phyloP scores from a whole-genome alignment of 257 asterid species.

The Primulina eburnea region DNA sequence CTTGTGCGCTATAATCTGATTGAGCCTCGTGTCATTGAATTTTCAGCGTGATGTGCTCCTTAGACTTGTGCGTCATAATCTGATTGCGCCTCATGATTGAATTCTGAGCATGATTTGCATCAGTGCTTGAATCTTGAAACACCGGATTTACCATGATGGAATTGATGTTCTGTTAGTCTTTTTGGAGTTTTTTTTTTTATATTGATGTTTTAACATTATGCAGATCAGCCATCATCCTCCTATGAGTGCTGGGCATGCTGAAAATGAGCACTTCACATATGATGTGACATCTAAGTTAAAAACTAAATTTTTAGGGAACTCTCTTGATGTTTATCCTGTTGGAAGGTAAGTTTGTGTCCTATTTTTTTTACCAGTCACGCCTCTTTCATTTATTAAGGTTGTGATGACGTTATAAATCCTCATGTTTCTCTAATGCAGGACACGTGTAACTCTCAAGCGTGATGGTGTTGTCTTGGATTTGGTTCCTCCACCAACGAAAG shows the following conservation, averaged over 20 bases:
- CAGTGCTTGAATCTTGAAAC: not conserved
- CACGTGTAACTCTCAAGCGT: conserved; percentile 78
- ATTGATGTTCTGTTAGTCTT: conserved; percentile 1
- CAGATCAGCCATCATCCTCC: conserved; percentile 94
- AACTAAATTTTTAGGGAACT: conserved; percentile 89
- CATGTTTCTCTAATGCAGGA: conserved; percentile 46
- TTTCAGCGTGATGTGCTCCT: conserved; percentile 4
- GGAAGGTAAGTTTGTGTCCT: conserved; percentile 64
- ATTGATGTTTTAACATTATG: conserved; percentile 6
- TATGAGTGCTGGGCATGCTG: conserved; percentile 97
- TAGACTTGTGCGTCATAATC: conserved; percentile 11
- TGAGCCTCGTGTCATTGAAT: conserved; percentile 14
- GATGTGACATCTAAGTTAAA: conserved; percentile 90
- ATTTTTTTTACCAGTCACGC: conserved; percentile 9
- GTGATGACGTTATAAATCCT: conserved; percentile 11
- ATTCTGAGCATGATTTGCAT: conserved; percentile 1
- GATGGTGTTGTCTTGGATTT: conserved; percentile 78
- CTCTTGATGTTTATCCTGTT: conserved; percentile 90
- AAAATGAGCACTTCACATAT: conserved; percentile 82
- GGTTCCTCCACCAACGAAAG: conserved; percentile 98
- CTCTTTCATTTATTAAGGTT: not conserved
- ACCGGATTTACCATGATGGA: conserved; percentile 12
- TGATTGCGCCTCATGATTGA: conserved; percentile 13
- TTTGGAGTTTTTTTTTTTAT: conserved; percentile 15
- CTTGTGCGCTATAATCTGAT: conserved; percentile 7